Conservation (phyloP, 2,329 filamentous ascomycete species). For the Pseudogymnoascus pannorum region DNA sequence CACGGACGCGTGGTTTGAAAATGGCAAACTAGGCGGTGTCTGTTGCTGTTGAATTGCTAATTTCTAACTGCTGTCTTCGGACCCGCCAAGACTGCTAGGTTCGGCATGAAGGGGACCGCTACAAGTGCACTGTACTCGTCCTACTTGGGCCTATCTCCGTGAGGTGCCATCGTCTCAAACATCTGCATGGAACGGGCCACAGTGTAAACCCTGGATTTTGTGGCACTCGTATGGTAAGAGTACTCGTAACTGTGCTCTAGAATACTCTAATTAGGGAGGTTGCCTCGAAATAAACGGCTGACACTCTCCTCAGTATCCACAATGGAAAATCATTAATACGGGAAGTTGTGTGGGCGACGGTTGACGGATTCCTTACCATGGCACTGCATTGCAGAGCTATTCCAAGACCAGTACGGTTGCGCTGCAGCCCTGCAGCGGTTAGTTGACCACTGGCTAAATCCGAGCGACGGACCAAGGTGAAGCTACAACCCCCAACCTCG, state of each 20-base stretch:
- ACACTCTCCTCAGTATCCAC: constrained; percentile 2
- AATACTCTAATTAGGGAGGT: not conserved
- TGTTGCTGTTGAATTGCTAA: constrained; percentile 3
- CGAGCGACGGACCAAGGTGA: not conserved
- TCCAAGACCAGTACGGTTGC: not conserved
- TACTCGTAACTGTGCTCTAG: not conserved
- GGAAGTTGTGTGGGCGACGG: not conserved
- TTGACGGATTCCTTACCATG: constrained; percentile 5
- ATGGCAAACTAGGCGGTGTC: not conserved
- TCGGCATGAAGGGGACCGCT: not conserved
- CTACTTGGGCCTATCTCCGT: not conserved
- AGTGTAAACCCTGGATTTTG: not conserved
- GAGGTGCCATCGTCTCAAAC: not conserved
- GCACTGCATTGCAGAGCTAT: not conserved
- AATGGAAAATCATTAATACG: constrained; percentile 7
- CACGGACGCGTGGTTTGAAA: not conserved
- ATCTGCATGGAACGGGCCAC: not conserved
- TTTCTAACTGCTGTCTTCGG: not conserved
- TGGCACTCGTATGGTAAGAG: constrained; percentile 5
- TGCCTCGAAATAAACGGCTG: not conserved
- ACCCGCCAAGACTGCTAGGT: not conserved
- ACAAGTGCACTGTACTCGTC: not conserved
- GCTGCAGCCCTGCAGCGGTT: constrained; percentile 3
- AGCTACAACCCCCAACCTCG: not conserved
- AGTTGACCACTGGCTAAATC: not conserved